These are phyloP conservation scores for Prillingera fragicola DNA, from an alignment of 1,284 basidiomycete species.

Conservation along the genomic window DNA sequence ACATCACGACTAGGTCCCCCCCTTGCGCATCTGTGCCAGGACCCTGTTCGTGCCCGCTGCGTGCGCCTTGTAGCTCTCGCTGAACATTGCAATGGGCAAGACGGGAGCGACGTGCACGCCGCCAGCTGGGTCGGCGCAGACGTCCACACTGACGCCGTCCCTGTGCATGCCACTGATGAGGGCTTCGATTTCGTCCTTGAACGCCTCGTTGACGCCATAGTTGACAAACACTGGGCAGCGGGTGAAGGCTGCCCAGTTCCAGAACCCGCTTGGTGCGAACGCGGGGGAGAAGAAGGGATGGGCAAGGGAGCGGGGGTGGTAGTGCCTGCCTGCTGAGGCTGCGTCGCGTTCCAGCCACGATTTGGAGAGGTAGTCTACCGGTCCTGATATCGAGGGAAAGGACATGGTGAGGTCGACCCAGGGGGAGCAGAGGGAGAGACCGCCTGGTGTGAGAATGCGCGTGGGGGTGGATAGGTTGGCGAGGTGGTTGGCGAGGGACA, in stretches of 20 bases:
- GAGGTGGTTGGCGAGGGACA: constrained; percentile 13
- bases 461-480: not conserved
- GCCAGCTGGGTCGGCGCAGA: too few relatives aligned
- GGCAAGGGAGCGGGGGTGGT: constrained; percentile 2
- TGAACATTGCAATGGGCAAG: too few relatives aligned
- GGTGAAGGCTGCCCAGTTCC: constrained; percentile 15
- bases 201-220: constrained; percentile 34
- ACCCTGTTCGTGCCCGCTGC: too few relatives aligned
- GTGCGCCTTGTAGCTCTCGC: too few relatives aligned
- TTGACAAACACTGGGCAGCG: constrained; percentile 32
- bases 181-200: constrained; percentile 30
- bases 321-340: constrained; percentile 16
- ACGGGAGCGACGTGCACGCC: too few relatives aligned
- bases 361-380: not conserved
- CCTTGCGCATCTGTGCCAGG: too few relatives aligned
- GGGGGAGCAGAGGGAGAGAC: not conserved
- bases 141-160: constrained; percentile 33
- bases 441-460: too few relatives aligned
- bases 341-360: constrained; percentile 6
- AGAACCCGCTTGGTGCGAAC: constrained; percentile 12
- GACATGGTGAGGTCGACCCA: not conserved
- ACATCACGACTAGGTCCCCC: too few relatives aligned
- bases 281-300: constrained; percentile 23
- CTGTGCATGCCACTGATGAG: constrained; percentile 28
- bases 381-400: too few relatives aligned